These are phyloP conservation scores for Rhizophlyctis rosea DNA, from an alignment of 192 early-diverging fungal genomes.

Conservation along the genomic window DNA sequence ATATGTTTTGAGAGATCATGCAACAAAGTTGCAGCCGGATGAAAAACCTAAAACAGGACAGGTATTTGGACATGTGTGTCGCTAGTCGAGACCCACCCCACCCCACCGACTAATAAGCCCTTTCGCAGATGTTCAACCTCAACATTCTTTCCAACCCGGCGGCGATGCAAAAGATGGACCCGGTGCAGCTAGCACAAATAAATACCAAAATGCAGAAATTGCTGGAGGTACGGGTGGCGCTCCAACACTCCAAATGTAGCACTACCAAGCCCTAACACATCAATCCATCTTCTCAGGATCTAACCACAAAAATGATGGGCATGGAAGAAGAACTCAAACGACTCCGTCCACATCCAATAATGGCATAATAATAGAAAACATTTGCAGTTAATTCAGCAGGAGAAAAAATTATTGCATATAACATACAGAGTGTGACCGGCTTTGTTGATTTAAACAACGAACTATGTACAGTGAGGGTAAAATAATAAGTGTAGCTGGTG, in stretches of 20 bases:
- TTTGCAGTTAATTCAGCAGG: too few species aligned
- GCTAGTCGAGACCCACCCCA: too few species aligned
- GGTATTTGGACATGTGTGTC: too few species aligned
- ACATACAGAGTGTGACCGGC: too few species aligned
- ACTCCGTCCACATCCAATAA: too few species aligned
- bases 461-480: too few species aligned
- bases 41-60: constrained; percentile 28
- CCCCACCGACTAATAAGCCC: neutral
- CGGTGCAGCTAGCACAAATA: constrained; percentile 45
- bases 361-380: too few species aligned
- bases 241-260: neutral
- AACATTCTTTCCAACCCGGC: constrained; percentile 40
- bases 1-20: constrained; percentile 48
- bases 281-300: constrained; percentile 27
- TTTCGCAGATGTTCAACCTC: constrained; percentile 35
- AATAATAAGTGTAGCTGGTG: too few species aligned
- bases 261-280: neutral
- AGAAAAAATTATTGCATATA: too few species aligned
- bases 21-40: constrained; percentile 43
- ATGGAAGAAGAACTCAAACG: constrained; percentile 42
- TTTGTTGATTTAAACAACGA: too few species aligned
- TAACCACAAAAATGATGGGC: constrained; percentile 45
- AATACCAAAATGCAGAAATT: constrained; percentile 61
- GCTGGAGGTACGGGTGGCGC: constrained; percentile 35
- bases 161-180: constrained; percentile 56